phyloP scores from a whole-genome alignment of 1,284 basidiomycete genomes.

The Leccinum cinnamomeum region DNA sequence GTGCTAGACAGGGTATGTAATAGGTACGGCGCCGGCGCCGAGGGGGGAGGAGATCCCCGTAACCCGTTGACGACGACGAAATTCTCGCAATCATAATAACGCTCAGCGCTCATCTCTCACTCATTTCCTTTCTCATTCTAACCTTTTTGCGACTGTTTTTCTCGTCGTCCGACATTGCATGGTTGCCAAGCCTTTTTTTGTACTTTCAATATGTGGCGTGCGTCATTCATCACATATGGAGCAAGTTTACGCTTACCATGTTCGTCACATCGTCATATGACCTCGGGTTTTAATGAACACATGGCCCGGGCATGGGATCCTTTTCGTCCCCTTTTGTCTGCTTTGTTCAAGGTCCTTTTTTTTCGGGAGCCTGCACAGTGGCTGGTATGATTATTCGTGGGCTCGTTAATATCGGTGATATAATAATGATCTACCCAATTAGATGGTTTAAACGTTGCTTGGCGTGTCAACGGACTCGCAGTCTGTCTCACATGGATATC shows the following conservation, averaged over 20 bases:
- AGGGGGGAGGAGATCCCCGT: not conserved
- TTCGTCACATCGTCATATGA: not conserved
- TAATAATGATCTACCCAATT: not conserved
- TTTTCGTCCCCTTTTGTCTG: not conserved
- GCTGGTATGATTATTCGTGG: not conserved
- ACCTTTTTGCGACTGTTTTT: not conserved
- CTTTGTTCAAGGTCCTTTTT: not conserved
- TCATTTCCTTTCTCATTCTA: not conserved
- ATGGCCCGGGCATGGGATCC: not conserved
- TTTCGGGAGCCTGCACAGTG: not conserved
- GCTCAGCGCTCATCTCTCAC: not conserved
- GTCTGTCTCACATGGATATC: not conserved
- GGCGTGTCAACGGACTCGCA: not conserved
- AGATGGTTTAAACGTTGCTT: not conserved
- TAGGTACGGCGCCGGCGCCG: not conserved
- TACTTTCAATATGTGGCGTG: not conserved
- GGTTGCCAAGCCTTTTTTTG: not conserved
- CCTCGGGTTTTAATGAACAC: not conserved
- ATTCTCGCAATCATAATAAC: not conserved
- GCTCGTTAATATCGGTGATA: not conserved
- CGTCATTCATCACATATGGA: not conserved
- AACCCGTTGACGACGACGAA: not conserved
- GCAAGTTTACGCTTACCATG: not conserved
- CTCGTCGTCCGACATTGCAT: not conserved
- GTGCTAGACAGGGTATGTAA: not conserved